These are phyloP conservation scores for Endocalyx cinctus DNA, from an alignment of 2,329 filamentous ascomycete genomes.

Conservation along the genomic window DNA sequence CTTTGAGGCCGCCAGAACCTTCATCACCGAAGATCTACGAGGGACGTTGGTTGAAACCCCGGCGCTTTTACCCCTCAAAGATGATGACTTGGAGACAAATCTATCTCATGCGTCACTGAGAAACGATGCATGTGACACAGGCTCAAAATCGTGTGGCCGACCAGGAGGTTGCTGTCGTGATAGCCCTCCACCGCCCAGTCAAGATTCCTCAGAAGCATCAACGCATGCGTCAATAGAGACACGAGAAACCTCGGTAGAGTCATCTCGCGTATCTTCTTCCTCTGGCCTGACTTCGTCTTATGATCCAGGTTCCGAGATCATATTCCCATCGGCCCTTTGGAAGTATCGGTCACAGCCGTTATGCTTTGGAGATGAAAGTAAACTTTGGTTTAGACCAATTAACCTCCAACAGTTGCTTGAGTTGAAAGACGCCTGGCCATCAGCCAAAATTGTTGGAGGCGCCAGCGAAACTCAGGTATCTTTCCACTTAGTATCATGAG, in stretches of 20 bases:
- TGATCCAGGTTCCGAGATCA: slow-evolving; percentile 83
- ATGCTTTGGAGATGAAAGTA: slow-evolving; percentile 85
- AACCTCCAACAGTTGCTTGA: slow-evolving; percentile 80
- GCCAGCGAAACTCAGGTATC: slow-evolving; percentile 61
- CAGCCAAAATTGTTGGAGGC: slow-evolving; percentile 86
- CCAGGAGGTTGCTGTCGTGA: slow-evolving; percentile 32
- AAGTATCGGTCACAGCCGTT: slow-evolving; percentile 75
- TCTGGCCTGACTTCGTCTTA: slow-evolving; percentile 79
- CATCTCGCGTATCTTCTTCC: slow-evolving; percentile 50
- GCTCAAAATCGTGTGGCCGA: slow-evolving; percentile 11
- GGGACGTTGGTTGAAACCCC: slow-evolving; percentile 29
- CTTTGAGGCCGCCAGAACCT: slow-evolving; percentile 84
- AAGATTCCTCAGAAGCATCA: slow-evolving; percentile 58
- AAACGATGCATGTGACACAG: slow-evolving; percentile 3
- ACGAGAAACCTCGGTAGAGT: slow-evolving; percentile 49
- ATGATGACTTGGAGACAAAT: slow-evolving; percentile 2
- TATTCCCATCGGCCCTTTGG: slow-evolving; percentile 79
- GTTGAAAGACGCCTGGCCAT: slow-evolving; percentile 78
- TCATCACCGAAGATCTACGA: slow-evolving; percentile 53
- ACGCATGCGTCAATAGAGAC: slow-evolving; percentile 55
- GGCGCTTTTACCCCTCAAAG: slow-evolving; percentile 2
- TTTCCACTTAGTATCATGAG: too few species aligned
- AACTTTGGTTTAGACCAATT: slow-evolving; percentile 84
- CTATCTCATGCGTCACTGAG: neutral
- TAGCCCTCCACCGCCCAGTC: slow-evolving; percentile 49